Evolutionary conservation across 306 rosid species (phyloP).

Genomic region (Vicia villosa): DNA sequence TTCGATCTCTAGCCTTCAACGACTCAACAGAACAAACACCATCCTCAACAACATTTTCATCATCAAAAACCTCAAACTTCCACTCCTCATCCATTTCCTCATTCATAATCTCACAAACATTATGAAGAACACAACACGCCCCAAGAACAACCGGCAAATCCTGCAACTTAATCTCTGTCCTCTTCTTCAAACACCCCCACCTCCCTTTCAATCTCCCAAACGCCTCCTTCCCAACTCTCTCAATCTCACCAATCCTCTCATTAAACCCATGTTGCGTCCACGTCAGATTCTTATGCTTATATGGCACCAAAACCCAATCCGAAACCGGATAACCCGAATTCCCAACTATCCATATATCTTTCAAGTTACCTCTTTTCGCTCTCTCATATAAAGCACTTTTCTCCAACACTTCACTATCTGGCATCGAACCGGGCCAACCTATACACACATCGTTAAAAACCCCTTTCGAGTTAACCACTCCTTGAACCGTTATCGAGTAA

Average conservation of each 20-base stretch:
- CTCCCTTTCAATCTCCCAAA: slow-evolving; percentile 66
- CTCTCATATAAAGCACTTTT: slow-evolving; percentile 58
- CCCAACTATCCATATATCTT: slow-evolving; percentile 69
- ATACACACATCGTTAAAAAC: slow-evolving; percentile 69
- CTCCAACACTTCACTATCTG: slow-evolving; percentile 63
- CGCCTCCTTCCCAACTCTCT: slow-evolving; percentile 53
- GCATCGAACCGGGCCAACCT: slow-evolving; percentile 81
- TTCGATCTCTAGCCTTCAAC: slow-evolving; percentile 57
- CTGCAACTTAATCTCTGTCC: slow-evolving; percentile 77
- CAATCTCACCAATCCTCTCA: slow-evolving; percentile 50
- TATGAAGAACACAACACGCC: slow-evolving; percentile 84
- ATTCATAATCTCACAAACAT: slow-evolving; percentile 70
- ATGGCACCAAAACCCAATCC: slow-evolving; percentile 79
- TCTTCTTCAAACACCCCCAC: slow-evolving; percentile 81
- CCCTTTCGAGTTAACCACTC: slow-evolving; percentile 62
- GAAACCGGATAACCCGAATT: slow-evolving; percentile 59
- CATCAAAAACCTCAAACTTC: slow-evolving; percentile 58
- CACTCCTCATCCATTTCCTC: slow-evolving; percentile 52
- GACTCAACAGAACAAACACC: slow-evolving; percentile 42
- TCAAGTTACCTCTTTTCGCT: slow-evolving; percentile 48
- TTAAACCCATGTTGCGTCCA: slow-evolving; percentile 79
- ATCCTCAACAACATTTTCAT: slow-evolving; percentile 56
- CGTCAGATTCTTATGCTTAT: slow-evolving; percentile 55
- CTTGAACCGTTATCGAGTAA: slow-evolving; percentile 80
- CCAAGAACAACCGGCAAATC: slow-evolving; percentile 76